Conservation (phyloP, 768 basidiomycete genomes). For the Artomyces pyxidatus region DNA sequence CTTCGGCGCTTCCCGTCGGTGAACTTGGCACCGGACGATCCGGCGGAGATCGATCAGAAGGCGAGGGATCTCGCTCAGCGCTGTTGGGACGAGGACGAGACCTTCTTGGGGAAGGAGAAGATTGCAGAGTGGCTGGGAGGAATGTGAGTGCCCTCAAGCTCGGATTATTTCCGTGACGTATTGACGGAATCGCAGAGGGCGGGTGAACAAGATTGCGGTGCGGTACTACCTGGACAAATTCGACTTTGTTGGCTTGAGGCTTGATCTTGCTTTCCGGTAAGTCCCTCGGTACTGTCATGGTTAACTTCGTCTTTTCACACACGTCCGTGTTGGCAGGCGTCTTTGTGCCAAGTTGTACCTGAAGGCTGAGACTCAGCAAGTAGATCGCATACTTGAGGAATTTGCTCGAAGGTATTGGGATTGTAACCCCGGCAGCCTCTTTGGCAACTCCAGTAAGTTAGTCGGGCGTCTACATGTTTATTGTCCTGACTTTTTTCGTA, state of each 20-base stretch:
- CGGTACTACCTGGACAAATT: conserved; percentile 82
- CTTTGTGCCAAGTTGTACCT: conserved; percentile 89
- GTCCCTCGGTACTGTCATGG: neutral
- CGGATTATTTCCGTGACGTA: neutral
- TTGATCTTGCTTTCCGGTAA: conserved; percentile 88
- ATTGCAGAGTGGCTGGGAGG: conserved; percentile 96
- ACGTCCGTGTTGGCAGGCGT: conserved; percentile 44
- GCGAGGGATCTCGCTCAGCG: conserved; percentile 68
- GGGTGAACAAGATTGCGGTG: conserved; percentile 67
- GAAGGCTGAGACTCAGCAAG: conserved; percentile 95
- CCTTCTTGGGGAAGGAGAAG: conserved; percentile 79
- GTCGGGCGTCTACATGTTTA: neutral
- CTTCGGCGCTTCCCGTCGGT: conserved; percentile 34
- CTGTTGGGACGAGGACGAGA: conserved; percentile 83
- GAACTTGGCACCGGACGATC: conserved; percentile 30
- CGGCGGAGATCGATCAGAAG: conserved; percentile 48
- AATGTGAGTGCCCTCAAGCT: conserved; percentile 45
- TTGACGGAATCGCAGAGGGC: conserved; percentile 40
- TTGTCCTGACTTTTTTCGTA: conserved; percentile 8
- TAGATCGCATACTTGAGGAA: conserved; percentile 90
- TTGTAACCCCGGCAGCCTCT: conserved; percentile 76
- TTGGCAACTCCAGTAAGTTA: conserved; percentile 74
- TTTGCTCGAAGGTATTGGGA: conserved; percentile 90
- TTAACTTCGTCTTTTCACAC: neutral
- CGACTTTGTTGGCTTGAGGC: conserved; percentile 73